A percentile compares a stretch with the other conserved stretches of the same genome.
These are phyloP conservation scores for Botryotinia globosa DNA, from an alignment of 2,329 filamentous ascomycete genomes.

Conservation along the genomic window DNA sequence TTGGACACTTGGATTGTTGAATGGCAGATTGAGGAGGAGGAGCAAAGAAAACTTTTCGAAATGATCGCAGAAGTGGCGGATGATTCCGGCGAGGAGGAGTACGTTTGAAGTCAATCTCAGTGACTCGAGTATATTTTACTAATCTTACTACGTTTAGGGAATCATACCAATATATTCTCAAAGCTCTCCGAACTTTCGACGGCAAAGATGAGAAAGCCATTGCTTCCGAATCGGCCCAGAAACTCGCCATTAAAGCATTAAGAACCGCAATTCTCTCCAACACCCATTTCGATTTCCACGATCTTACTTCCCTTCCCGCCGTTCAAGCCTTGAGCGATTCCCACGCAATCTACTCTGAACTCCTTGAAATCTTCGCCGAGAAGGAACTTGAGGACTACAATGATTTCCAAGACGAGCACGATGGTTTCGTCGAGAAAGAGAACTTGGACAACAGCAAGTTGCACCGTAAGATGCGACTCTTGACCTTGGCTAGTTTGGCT, in stretches of 20 bases:
- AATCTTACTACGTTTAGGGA: slow-evolving; percentile 43
- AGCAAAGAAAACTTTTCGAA: slow-evolving; percentile 80
- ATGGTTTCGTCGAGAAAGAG: slow-evolving; percentile 77
- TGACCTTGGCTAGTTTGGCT: slow-evolving; percentile 87
- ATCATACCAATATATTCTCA: slow-evolving; percentile 66
- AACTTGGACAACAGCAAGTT: slow-evolving; percentile 70
- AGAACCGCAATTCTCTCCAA: slow-evolving; percentile 65
- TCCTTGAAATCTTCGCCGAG: slow-evolving; percentile 92
- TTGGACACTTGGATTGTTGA: slow-evolving; percentile 76
- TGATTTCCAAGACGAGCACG: slow-evolving; percentile 90
- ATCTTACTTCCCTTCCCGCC: slow-evolving; percentile 67
- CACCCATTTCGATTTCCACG: slow-evolving; percentile 69
- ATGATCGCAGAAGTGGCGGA: slow-evolving; percentile 77
- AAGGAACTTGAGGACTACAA: slow-evolving; percentile 94
- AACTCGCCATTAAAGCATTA: slow-evolving; percentile 63
- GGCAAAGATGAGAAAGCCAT: slow-evolving; percentile 53
- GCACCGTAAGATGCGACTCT: slow-evolving; percentile 91
- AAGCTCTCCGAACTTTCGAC: slow-evolving; percentile 60
- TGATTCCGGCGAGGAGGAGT: slow-evolving; percentile 74
- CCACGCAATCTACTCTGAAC: slow-evolving; percentile 80
- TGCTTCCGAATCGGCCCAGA: slow-evolving; percentile 58
- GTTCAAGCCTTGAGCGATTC: slow-evolving; percentile 85
- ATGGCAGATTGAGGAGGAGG: slow-evolving; percentile 81
- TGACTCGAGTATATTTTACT: slow-evolving; percentile 9
- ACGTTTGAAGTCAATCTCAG: slow-evolving; percentile 42